Conservation (phyloP, 2,329 filamentous ascomycete species). For the Ophiocordyceps camponoti-saundersi region DNA sequence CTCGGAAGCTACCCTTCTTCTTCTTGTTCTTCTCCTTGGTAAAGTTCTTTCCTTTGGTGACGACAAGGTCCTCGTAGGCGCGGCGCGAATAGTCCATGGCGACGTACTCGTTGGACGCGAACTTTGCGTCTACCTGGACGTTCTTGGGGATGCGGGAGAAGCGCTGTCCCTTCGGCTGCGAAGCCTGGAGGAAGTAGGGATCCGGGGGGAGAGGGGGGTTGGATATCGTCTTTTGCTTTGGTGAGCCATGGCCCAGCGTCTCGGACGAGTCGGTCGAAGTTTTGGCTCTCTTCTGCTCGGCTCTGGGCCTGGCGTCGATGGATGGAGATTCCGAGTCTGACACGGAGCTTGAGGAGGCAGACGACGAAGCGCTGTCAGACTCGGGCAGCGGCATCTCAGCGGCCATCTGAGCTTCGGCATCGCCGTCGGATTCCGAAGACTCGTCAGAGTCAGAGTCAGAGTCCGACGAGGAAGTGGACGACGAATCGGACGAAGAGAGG, state of each 20-base stretch:
- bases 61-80: slow-evolving; percentile 73
- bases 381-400: slow-evolving; percentile 25
- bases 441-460: slow-evolving; percentile 9
- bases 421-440: slow-evolving; percentile 2
- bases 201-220: slow-evolving; percentile 37
- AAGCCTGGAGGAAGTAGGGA: slow-evolving; percentile 14
- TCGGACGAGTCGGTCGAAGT: slow-evolving; percentile 26
- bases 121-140: slow-evolving; percentile 48
- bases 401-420: slow-evolving; percentile 17
- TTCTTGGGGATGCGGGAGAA: slow-evolving; percentile 65
- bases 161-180: slow-evolving; percentile 21
- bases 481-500: slow-evolving; percentile 20
- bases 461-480: slow-evolving; percentile 5
- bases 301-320: slow-evolving; percentile 10
- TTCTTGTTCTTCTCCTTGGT: slow-evolving; percentile 99
- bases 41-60: slow-evolving; percentile 91
- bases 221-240: slow-evolving; percentile 11
- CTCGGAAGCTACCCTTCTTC: slow-evolving; percentile 79
- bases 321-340: slow-evolving; percentile 10
- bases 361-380: slow-evolving; percentile 18
- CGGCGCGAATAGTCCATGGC: slow-evolving; percentile 77
- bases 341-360: slow-evolving; percentile 9
- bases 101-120: slow-evolving; percentile 66
- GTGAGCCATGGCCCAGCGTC: slow-evolving; percentile 36
- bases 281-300: slow-evolving; percentile 8